Conservation (phyloP, 1,284 basidiomycete genomes). For the Gymnopus androsaceus region DNA sequence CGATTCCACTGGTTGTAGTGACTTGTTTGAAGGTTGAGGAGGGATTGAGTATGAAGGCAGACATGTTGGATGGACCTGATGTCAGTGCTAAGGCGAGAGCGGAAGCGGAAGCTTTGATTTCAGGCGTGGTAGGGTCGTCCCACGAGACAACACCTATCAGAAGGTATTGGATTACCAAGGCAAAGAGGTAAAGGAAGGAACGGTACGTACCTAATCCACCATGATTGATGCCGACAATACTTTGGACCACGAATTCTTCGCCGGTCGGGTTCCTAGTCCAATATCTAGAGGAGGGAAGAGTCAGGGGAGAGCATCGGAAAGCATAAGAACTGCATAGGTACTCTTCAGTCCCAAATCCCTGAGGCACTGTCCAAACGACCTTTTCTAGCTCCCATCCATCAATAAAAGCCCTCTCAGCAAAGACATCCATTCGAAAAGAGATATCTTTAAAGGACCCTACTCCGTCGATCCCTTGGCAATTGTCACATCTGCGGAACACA, state of each 20-base stretch:
- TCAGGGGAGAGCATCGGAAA: neutral
- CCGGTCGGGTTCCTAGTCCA: slow-evolving; percentile 70
- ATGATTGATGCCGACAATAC: slow-evolving; percentile 69
- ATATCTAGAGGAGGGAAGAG: slow-evolving; percentile 45
- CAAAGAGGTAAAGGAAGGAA: neutral
- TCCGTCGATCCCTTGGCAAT: slow-evolving; percentile 51
- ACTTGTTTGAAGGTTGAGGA: slow-evolving; percentile 36
- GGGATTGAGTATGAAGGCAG: slow-evolving; percentile 41
- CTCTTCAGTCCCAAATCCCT: slow-evolving; percentile 68
- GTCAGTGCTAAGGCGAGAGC: slow-evolving; percentile 44
- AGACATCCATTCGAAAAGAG: slow-evolving; percentile 63
- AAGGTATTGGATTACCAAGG: neutral
- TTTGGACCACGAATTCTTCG: slow-evolving; percentile 66
- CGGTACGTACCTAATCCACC: slow-evolving; percentile 54
- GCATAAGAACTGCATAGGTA: slow-evolving; percentile 34
- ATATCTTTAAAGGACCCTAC: slow-evolving; percentile 69
- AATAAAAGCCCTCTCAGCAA: slow-evolving; percentile 52
- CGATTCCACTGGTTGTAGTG: slow-evolving; percentile 37
- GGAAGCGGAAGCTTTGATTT: slow-evolving; percentile 62
- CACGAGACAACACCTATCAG: slow-evolving; percentile 62
- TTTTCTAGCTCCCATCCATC: slow-evolving; percentile 67
- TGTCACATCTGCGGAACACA: slow-evolving; percentile 42
- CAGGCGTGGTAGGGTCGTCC: slow-evolving; percentile 62
- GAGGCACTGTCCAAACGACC: slow-evolving; percentile 75
- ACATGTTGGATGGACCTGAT: slow-evolving; percentile 28